Percentiles rank a stretch among this genome's conserved stretches.
phyloP scores from a whole-genome alignment of 2,329 filamentous ascomycete species.

The Botrytis squamosa region DNA sequence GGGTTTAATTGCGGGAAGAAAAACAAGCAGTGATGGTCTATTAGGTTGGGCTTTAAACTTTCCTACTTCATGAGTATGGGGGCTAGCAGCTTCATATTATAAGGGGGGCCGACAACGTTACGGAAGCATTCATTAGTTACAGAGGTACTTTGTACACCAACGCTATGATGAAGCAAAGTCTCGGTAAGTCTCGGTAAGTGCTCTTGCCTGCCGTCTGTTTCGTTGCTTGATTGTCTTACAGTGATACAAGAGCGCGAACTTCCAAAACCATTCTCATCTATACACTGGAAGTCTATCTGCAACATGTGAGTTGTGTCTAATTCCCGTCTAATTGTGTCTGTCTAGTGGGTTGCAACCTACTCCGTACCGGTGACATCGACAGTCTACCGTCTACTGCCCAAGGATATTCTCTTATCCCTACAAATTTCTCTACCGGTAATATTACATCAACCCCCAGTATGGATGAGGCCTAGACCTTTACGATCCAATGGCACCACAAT shows the following conservation, averaged over 20 bases:
- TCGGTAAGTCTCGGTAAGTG: slow-evolving; percentile 9
- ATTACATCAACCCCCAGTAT: background rate
- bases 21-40: background rate
- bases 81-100: background rate
- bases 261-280: background rate
- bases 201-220: background rate
- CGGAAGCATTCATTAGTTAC: background rate
- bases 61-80: background rate
- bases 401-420: background rate
- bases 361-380: background rate
- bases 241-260: background rate
- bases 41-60: background rate
- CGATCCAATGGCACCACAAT: slow-evolving; percentile 5
- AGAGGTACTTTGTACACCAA: background rate
- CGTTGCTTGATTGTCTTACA: background rate
- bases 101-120: background rate
- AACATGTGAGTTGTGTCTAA: background rate
- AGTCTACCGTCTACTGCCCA: background rate
- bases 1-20: background rate
- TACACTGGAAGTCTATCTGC: background rate
- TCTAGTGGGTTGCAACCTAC: background rate
- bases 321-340: background rate
- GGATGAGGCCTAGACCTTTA: background rate
- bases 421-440: background rate
- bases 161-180: slow-evolving; percentile 7